Evolutionary conservation across 2,329 filamentous ascomycete species (phyloP), one percentile per base, ranked within the genome.

Genomic region (Chalara sp.): DNA sequence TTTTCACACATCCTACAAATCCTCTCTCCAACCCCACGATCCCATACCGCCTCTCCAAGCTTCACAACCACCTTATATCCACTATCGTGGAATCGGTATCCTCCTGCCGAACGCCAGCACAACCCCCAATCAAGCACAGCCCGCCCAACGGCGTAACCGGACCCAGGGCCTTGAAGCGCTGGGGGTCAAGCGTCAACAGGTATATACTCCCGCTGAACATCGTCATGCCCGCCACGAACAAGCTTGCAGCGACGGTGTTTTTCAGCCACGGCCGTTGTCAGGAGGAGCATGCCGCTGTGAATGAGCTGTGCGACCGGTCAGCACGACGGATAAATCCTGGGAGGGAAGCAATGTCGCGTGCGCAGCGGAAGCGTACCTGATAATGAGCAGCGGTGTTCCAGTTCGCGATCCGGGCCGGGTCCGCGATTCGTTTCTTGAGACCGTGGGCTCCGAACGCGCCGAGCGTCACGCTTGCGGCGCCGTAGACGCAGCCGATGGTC

Each of bases 361-460:
- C 21, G 21, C 21, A 21, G 21, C 3, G 21, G 21, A 21, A 21
- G 21, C 21, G 2, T 66, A 83, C 81, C 69, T 85, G 82, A 59
- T 86, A 87, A 40, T 86, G 81, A 3, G 83, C 82, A 2, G 82
- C 83, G 0, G 82, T 86, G 8, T 68, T 65, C 76, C 80, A 86
- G 63, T 73, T 84, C 5, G 79, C 76, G 40, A 86, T 65, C 53
- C 74, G 74, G 10, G 71, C 66, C 3, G 82, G 81, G 57, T 85
- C 81, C 7, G 74, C 62, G 61, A 84, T 79, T 56, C 71, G 70
- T 53, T 75, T 75, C 68, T 84, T 85, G 40, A 86, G 70, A 8
- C 82, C 82, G 63, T 87, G 83, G 10, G 82, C 81, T 35, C 83
- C 83, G 65, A 86, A 87, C 0, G 83, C 83, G 32, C 83, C 83